Percentiles rank a stretch among this genome's conserved stretches.
These are phyloP conservation scores for Xylaria palmicola DNA, from an alignment of 495 filamentous ascomycete species.

Conservation along the genomic window DNA sequence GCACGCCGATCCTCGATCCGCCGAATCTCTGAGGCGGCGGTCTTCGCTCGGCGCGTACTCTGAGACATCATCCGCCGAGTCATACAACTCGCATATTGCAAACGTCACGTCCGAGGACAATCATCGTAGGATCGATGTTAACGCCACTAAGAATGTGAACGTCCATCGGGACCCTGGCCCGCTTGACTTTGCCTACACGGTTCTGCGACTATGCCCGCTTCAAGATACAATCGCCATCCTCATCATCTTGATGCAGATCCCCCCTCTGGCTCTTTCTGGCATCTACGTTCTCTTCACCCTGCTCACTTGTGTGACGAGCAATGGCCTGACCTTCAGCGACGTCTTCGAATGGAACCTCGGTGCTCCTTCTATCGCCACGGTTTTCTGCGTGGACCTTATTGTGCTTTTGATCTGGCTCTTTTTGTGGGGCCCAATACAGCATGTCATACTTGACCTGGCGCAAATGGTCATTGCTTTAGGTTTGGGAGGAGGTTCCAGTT, in stretches of 20 bases:
- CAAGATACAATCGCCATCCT: conserved; percentile 97
- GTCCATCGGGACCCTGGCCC: conserved; percentile 62
- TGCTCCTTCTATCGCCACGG: conserved; percentile 73
- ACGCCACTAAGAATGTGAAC: conserved; percentile 64
- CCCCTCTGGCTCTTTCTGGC: conserved; percentile 82
- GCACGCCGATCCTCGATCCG: conserved; percentile 38
- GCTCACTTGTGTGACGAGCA: conserved; percentile 81
- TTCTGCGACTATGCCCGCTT: conserved; percentile 85
- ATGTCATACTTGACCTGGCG: conserved; percentile 88
- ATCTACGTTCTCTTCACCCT: conserved; percentile 93
- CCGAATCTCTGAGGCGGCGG: conserved; percentile 42
- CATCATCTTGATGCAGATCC: conserved; percentile 95
- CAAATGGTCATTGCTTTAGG: conserved; percentile 95
- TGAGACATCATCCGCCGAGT: conserved; percentile 52
- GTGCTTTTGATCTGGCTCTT: conserved; percentile 86
- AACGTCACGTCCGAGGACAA: conserved; percentile 43
- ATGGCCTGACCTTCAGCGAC: conserved; percentile 50
- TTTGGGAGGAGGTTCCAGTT: conserved; percentile 81
- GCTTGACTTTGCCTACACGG: conserved; percentile 74
- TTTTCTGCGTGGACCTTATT: conserved; percentile 77
- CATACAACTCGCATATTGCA: conserved; percentile 34
- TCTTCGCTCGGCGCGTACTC: conserved; percentile 46
- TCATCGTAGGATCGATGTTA: conserved; percentile 63
- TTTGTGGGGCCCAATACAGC: conserved; percentile 83
- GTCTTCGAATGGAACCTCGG: conserved; percentile 54